Percentiles rank a stretch among this genome's conserved stretches.
Evolutionary conservation across 441 rosid species (phyloP).

Genomic region (Aquilaria agallochum): DNA sequence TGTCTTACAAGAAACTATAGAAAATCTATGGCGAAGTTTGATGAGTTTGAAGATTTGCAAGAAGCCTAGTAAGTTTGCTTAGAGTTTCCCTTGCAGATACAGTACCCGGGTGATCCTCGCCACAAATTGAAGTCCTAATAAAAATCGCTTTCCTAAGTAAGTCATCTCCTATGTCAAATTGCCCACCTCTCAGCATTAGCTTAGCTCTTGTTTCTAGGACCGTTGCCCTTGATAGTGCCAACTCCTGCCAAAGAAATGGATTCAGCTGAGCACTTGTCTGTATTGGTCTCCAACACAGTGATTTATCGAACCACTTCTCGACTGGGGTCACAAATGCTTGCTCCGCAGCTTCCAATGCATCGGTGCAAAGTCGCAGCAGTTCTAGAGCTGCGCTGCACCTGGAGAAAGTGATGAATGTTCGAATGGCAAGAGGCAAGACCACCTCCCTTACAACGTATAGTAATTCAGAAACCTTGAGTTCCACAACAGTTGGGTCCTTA

Average conservation of each 20-base stretch:
- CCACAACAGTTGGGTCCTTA: conserved; percentile 53
- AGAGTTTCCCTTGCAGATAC: conserved; percentile 76
- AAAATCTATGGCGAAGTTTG: conserved; percentile 43
- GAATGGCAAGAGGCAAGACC: conserved; percentile 70
- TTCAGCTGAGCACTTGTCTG: conserved; percentile 84
- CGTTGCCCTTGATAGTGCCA: conserved; percentile 77
- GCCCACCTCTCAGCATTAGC: conserved; percentile 83
- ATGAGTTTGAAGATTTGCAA: conserved; percentile 61
- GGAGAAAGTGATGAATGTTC: conserved; percentile 69
- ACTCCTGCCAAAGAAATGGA: conserved; percentile 91
- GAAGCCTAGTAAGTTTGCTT: conserved; percentile 76
- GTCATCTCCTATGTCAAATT: conserved; percentile 80
- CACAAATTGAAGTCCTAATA: conserved; percentile 80
- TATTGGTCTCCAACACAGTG: conserved; percentile 90
- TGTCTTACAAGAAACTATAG: conserved; percentile 24
- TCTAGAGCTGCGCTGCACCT: conserved; percentile 79
- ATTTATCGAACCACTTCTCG: conserved; percentile 77
- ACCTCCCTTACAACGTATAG: conserved; percentile 54
- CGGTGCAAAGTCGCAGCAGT: conserved; percentile 77
- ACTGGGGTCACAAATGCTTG: conserved; percentile 86
- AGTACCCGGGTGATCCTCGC: conserved; percentile 85
- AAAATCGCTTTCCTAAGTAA: conserved; percentile 82
- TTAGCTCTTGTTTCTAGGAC: conserved; percentile 93
- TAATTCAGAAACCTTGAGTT: conserved; percentile 64
- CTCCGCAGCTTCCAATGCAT: conserved; percentile 83